Conservation (phyloP, 1,284 basidiomycete species). For the Malassezia yamatoensis region DNA sequence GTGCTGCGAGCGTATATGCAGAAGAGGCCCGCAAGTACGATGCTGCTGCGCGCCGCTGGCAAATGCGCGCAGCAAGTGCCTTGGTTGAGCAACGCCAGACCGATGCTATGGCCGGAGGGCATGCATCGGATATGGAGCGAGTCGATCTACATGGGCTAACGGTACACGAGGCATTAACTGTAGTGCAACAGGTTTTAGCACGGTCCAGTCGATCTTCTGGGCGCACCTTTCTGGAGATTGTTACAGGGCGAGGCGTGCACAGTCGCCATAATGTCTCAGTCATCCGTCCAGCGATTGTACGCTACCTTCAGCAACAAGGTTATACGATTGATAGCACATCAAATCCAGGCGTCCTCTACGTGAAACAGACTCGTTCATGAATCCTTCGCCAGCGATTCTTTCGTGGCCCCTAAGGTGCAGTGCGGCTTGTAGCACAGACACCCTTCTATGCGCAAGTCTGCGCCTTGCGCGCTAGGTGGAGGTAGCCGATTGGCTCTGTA, state of each 20-base stretch:
- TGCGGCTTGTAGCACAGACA: no score
- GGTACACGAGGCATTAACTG: constrained; percentile 45
- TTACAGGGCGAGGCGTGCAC: constrained; percentile 48
- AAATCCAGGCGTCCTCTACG: constrained; percentile 11
- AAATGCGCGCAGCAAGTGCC: constrained; percentile 38
- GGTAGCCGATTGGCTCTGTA: background rate
- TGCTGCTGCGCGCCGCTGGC: constrained; percentile 43
- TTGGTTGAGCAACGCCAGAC: constrained; percentile 40
- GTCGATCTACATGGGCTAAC: constrained; percentile 48
- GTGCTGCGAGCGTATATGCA: constrained; percentile 34
- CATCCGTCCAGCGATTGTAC: constrained; percentile 41
- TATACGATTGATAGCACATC: constrained; percentile 4
- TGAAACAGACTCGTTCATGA: constrained; percentile 4
- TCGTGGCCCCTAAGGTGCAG: no score
- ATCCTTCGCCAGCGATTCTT: background rate
- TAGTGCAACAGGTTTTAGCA: constrained; percentile 40
- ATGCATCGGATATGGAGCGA: constrained; percentile 11
- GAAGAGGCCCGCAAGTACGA: constrained; percentile 47
- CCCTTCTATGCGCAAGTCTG: background rate
- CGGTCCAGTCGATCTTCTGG: constrained; percentile 30
- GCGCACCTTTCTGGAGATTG: constrained; percentile 38
- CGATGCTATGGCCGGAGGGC: background rate
- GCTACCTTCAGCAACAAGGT: constrained; percentile 10
- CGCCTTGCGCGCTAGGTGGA: constrained; percentile 1
- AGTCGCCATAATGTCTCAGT: constrained; percentile 43